phyloP scores from a whole-genome alignment of 208 protist species.

The Wallacemonas sp. region DNA sequence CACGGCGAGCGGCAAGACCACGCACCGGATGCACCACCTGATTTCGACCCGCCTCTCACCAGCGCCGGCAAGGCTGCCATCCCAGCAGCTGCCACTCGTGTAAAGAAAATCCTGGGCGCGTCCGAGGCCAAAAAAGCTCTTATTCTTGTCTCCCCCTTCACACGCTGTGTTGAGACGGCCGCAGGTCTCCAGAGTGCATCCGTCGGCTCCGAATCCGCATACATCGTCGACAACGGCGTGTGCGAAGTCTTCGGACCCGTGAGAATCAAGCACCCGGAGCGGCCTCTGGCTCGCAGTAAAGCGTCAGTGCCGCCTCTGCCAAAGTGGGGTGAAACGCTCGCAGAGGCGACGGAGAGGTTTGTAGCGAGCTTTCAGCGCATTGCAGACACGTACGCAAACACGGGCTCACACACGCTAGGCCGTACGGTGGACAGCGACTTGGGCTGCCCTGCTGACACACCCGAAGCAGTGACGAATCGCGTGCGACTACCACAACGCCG shows the following conservation, averaged over 20 bases:
- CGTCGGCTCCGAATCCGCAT: conserved; percentile 31
- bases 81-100: conserved; percentile 23
- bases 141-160: conserved; percentile 69
- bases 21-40: conserved; percentile 33
- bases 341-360: conserved; percentile 37
- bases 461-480: conserved; percentile 10
- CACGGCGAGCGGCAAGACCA: conserved; percentile 83
- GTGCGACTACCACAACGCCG: neutral
- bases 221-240: conserved; percentile 61
- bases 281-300: conserved; percentile 10
- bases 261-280: conserved; percentile 46
- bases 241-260: conserved; percentile 77
- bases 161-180: conserved; percentile 69
- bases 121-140: conserved; percentile 25
- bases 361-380: conserved; percentile 33
- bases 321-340: conserved; percentile 70
- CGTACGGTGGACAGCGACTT: neutral
- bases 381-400: conserved; percentile 9
- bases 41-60: conserved; percentile 78
- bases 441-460: neutral
- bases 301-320: conserved; percentile 26
- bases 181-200: conserved; percentile 42
- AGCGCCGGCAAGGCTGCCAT: conserved; percentile 43
- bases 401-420: neutral
- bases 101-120: conserved; percentile 36